phyloP scores from a whole-genome alignment of 371 early-diverging fungal genomes.

The Amoeboaphelidium protococcarum region DNA sequence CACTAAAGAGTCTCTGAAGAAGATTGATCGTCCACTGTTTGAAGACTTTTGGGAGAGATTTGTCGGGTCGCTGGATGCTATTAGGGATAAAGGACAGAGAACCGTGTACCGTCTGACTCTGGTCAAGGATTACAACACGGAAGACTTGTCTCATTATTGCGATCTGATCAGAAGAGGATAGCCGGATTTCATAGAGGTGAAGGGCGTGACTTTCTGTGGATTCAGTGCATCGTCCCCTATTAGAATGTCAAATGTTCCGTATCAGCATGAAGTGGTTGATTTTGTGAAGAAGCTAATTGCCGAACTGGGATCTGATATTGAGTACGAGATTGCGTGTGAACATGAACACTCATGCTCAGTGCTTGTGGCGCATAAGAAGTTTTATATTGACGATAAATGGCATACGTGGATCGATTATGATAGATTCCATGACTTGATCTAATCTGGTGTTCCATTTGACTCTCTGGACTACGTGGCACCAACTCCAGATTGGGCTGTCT shows the following conservation, averaged over 20 bases:
- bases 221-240: conserved; percentile 22
- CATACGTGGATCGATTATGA: conserved; percentile 52
- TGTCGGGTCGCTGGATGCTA: conserved; percentile 29
- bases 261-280: conserved; percentile 42
- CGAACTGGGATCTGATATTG: conserved; percentile 22
- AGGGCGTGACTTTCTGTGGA: conserved; percentile 44
- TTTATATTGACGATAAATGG: conserved; percentile 41
- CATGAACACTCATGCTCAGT: conserved; percentile 49
- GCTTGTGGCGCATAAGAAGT: conserved; percentile 32
- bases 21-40: conserved; percentile 50
- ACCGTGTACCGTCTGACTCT: conserved; percentile 45
- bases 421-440: conserved; percentile 34
- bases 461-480: conserved; percentile 36
- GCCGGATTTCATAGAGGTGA: conserved; percentile 53
- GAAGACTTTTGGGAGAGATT: conserved; percentile 60
- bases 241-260: conserved; percentile 27
- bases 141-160: conserved; percentile 36
- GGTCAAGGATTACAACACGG: conserved; percentile 48
- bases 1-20: conserved; percentile 43
- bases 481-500: conserved; percentile 48
- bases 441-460: conserved; percentile 30
- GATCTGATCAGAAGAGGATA: conserved; percentile 36
- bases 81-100: conserved; percentile 35
- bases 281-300: conserved; percentile 29
- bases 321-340: conserved; percentile 42